Evolutionary conservation across 208 protist species (phyloP).

Genomic region (Trypanosoma avium): DNA sequence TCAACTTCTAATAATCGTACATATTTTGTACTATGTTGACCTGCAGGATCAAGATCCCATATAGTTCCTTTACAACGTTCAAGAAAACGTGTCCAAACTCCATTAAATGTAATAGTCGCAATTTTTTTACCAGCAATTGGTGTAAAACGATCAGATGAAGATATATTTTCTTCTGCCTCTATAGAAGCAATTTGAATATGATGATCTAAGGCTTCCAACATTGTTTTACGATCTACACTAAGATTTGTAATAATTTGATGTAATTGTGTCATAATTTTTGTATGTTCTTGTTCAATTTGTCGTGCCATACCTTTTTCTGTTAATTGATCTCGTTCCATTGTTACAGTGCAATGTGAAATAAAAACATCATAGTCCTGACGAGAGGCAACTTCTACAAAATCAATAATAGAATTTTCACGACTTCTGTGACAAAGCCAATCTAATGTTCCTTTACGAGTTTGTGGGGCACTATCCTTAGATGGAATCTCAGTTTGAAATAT

Average conservation of each 20-base stretch:
- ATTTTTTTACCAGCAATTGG: slow-evolving; percentile 37
- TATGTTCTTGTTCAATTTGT: slow-evolving; percentile 38
- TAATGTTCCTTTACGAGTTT: slow-evolving; percentile 21
- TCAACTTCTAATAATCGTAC: slow-evolving; percentile 58
- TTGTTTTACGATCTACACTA: slow-evolving; percentile 36
- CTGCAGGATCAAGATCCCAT: slow-evolving; percentile 61
- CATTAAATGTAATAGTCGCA: slow-evolving; percentile 38
- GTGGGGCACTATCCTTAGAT: slow-evolving; percentile 12
- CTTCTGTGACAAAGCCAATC: slow-evolving; percentile 34
- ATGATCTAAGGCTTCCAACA: slow-evolving; percentile 25
- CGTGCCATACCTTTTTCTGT: slow-evolving; percentile 58
- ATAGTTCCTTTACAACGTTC: slow-evolving; percentile 62
- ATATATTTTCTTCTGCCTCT: not conserved
- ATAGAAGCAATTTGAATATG: slow-evolving; percentile 6
- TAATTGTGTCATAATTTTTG: slow-evolving; percentile 25
- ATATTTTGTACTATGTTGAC: slow-evolving; percentile 42
- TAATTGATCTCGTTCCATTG: slow-evolving; percentile 54
- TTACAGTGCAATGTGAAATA: slow-evolving; percentile 61
- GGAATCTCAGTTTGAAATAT: slow-evolving; percentile 33
- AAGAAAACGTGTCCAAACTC: slow-evolving; percentile 59
- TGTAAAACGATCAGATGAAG: slow-evolving; percentile 17
- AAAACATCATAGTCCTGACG: slow-evolving; percentile 78
- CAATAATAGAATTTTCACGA: slow-evolving; percentile 45
- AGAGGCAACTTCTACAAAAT: slow-evolving; percentile 83
- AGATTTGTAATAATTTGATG: slow-evolving; percentile 47